phyloP scores from a whole-genome alignment of 2,329 filamentous ascomycete species.

The Hymenoscyphus occultus region DNA sequence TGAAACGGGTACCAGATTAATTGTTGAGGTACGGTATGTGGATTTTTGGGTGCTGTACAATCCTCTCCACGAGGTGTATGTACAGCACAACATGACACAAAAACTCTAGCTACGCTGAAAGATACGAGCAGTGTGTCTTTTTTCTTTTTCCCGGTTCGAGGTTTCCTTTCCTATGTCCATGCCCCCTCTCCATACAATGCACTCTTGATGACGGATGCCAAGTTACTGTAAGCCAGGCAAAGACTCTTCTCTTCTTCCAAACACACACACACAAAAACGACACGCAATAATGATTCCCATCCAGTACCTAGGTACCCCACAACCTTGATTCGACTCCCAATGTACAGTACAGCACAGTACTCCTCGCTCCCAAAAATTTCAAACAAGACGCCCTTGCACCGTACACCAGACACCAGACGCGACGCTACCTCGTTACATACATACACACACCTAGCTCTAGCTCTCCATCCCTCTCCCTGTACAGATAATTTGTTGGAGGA shows the following conservation, averaged over 20 bases:
- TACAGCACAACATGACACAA: background rate
- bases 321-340: background rate
- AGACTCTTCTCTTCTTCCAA: background rate
- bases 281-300: background rate
- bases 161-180: background rate
- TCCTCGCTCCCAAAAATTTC: background rate
- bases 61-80: background rate
- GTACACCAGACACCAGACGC: background rate
- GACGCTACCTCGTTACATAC: background rate
- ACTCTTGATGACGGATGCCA: background rate
- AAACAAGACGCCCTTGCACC: background rate
- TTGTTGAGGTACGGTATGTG: background rate
- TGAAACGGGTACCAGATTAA: background rate
- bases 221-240: background rate
- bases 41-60: background rate
- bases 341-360: background rate
- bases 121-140: background rate
- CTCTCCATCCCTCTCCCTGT: conserved; percentile 1
- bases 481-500: background rate
- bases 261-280: background rate
- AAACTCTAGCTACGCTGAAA: conserved; percentile 1
- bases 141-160: background rate
- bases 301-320: background rate
- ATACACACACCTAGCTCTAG: no score
- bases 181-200: background rate